phyloP scores from a whole-genome alignment of 169 alveolate species.

The Eimeria praecox region DNA sequence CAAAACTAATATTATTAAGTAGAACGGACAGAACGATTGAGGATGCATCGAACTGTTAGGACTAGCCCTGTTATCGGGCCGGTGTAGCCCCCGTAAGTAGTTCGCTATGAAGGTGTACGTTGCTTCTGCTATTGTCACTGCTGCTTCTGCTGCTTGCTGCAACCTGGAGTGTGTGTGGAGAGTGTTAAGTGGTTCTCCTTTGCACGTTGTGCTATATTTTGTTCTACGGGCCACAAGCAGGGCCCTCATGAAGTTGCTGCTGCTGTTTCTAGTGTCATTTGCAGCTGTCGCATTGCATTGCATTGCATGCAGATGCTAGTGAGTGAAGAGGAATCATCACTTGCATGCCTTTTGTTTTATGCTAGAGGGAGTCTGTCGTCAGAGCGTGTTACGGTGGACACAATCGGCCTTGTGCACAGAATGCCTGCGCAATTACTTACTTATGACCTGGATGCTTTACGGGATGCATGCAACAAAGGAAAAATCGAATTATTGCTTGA shows the following conservation, averaged over 20 bases:
- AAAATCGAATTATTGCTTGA: too few relatives aligned
- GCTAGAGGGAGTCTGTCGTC: neutral
- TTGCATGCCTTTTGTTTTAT: neutral
- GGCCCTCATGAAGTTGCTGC: neutral
- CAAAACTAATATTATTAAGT: too few relatives aligned
- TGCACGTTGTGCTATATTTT: neutral
- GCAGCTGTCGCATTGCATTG: neutral
- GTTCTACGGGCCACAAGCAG: neutral
- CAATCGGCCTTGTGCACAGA: neutral
- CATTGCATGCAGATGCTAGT: neutral
- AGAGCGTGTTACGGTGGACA: neutral
- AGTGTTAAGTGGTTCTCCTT: neutral
- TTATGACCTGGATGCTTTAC: neutral
- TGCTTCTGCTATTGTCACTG: neutral
- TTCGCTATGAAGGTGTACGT: neutral
- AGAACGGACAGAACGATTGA: too few relatives aligned
- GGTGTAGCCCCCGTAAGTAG: neutral
- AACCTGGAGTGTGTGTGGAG: neutral
- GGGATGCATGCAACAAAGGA: neutral
- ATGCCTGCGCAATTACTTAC: neutral
- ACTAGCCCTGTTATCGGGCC: neutral
- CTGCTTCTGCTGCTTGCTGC: neutral
- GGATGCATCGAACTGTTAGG: too few relatives aligned
- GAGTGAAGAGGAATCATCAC: neutral
- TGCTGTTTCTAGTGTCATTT: neutral